Base-by-base conservation (phyloP, 805 yeast genomes). In the Komagataella populi region DNA sequence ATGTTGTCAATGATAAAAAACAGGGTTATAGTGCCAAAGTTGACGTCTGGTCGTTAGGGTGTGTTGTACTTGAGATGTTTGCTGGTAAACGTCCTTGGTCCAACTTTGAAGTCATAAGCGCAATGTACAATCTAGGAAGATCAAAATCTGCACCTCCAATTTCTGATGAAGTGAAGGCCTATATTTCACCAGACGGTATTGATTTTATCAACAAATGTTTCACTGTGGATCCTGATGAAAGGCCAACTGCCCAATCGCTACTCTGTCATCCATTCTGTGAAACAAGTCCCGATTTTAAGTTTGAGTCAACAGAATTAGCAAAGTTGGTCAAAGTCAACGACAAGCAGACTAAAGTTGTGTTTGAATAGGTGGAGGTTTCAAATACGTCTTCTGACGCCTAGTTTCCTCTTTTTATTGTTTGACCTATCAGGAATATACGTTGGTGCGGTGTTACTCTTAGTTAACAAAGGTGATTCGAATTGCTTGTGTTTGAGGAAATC, bases 1-100 rank as follows among this genome's bases (percentile, higher is more conserved):
- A 87, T 53, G 81, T 81, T 18, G 81, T 79, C 2, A 78, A 80
- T 57, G 24, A 45, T n/a, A 77, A 77, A 57, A 82, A 82, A 56
- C 93, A 84, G 63, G 99, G 99, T 0, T 93, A 93, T 64, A 87
- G 95, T 70, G 99, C 99, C 18, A 93, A 93, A 67, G 89, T 93
- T 22, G 99, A 93, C 66, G 90, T 93, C 45, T 93, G 99, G 99
- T 90, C 98, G 0, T 66, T 91, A 22, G 99, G 99, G 1, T 93
- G 99, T 70, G 96, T 93, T 47, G 95, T 93, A 23, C 65, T 93
- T 50, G 99, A 93, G 65, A 93, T 93, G 98, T 89, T 86, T 73
- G 96, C 96, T 0, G 99, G 98, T 1, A 80, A 89, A 57, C 72
- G 99, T 52, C 99, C 99, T 0, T 93, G 99, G 99, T 87, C 95